Percentiles rank a stretch among this genome's conserved stretches.
Conservation (phyloP, 2,329 filamentous ascomycete species). For the Cladosporium sp. region DNA sequence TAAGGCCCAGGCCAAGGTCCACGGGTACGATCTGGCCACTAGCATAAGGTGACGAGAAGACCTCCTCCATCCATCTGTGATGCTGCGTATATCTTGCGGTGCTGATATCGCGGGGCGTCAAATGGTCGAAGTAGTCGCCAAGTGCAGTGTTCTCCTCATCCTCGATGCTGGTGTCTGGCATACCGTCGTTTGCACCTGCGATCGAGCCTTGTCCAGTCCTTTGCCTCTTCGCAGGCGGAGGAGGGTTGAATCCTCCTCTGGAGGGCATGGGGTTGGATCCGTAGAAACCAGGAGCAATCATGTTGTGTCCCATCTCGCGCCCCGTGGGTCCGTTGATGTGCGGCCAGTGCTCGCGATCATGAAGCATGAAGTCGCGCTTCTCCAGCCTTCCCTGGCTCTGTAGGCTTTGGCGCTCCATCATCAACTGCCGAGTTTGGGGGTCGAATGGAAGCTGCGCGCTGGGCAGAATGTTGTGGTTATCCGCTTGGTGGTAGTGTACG, state of each 20-base stretch:
- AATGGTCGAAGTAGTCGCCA: slow-evolving; percentile 85
- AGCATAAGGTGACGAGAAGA: slow-evolving; percentile 86
- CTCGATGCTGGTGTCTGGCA: slow-evolving; percentile 61
- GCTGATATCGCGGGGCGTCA: slow-evolving; percentile 88
- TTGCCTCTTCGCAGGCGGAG: slow-evolving; percentile 50
- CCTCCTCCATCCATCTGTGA: slow-evolving; percentile 98
- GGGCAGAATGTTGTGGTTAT: slow-evolving; percentile 72
- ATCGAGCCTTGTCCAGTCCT: slow-evolving; percentile 41
- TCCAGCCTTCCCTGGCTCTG: slow-evolving; percentile 76
- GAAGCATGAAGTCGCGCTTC: slow-evolving; percentile 92
- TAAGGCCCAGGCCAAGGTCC: slow-evolving; percentile 78
- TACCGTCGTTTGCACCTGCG: slow-evolving; percentile 48
- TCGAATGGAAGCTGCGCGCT: slow-evolving; percentile 64
- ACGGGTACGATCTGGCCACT: slow-evolving; percentile 83
- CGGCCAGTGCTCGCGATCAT: slow-evolving; percentile 88
- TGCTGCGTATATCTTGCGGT: slow-evolving; percentile 87
- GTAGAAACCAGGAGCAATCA: slow-evolving; percentile 22
- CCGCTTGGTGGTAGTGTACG: slow-evolving; percentile 81
- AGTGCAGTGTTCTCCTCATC: slow-evolving; percentile 88
- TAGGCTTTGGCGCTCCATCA: slow-evolving; percentile 64
- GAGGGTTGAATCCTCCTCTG: slow-evolving; percentile 32
- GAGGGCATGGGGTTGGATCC: slow-evolving; percentile 24
- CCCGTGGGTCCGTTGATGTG: slow-evolving; percentile 69
- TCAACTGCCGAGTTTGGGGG: slow-evolving; percentile 60
- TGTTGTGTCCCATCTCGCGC: slow-evolving; percentile 25